These are phyloP conservation scores for Pelargonium nanum DNA, from an alignment of 345 rosid genomes.

Conservation along the genomic window DNA sequence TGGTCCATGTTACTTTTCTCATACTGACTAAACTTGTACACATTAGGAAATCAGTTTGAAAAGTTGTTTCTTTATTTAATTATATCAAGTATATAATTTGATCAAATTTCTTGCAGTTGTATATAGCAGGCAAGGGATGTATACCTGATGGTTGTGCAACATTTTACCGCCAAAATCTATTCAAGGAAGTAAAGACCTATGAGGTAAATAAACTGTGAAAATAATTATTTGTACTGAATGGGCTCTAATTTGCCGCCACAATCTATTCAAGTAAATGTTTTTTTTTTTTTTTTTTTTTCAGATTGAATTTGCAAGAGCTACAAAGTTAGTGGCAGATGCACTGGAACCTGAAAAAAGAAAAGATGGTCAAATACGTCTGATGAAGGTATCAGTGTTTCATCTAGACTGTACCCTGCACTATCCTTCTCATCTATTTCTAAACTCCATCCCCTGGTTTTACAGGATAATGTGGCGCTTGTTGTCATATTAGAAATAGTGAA, in stretches of 20 bases:
- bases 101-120: constrained; percentile 26
- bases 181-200: constrained; percentile 44
- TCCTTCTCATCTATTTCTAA: neutral
- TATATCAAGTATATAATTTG: neutral
- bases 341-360: constrained; percentile 34
- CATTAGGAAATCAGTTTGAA: neutral
- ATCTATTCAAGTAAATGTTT: neutral
- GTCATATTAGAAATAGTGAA: constrained; percentile 23
- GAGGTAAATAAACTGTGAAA: constrained; percentile 27
- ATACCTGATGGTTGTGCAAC: constrained; percentile 50
- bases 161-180: constrained; percentile 36
- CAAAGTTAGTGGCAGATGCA: constrained; percentile 36
- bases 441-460: neutral
- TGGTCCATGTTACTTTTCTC: neutral
- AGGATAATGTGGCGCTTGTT: constrained; percentile 40
- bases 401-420: neutral
- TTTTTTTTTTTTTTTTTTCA: constrained; percentile 12
- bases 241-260: neutral
- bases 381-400: constrained; percentile 25
- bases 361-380: constrained; percentile 30
- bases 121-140: constrained; percentile 15
- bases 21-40: neutral
- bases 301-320: constrained; percentile 46
- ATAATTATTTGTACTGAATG: neutral
- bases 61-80: too few relatives aligned